Conservation (phyloP, 192 early-diverging fungal genomes). For the Chytriomyces hyalinus region DNA sequence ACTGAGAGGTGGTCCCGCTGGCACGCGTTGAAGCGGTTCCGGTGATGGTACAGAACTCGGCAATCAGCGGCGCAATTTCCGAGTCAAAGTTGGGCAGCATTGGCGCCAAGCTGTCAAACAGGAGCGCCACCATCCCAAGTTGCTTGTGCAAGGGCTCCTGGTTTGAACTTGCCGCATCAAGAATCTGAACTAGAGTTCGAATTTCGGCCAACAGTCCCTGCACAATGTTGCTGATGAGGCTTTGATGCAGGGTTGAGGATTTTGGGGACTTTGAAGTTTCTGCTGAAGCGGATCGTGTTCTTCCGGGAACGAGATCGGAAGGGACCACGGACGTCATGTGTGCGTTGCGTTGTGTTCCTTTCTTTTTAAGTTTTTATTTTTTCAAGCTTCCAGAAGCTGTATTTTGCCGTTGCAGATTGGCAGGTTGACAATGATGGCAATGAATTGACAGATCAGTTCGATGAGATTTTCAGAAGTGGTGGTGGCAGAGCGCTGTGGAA, state of each 20-base stretch:
- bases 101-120: neutral
- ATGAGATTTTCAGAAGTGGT: no score
- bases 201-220: neutral
- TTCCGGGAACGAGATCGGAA: no score
- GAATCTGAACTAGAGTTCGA: neutral
- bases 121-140: neutral
- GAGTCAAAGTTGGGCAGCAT: slow-evolving; percentile 3
- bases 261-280: no score
- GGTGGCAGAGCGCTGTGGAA: no score
- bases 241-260: neutral
- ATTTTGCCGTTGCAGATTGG: no score
- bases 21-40: neutral
- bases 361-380: slow-evolving; percentile 1
- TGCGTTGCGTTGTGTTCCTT: neutral
- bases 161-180: neutral
- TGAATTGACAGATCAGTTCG: neutral
- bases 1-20: neutral
- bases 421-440: neutral
- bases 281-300: no score
- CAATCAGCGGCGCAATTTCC: slow-evolving; percentile 1
- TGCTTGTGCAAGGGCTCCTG: slow-evolving; percentile 4
- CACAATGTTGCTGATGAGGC: neutral
- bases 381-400: neutral
- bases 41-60: neutral
- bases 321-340: neutral